phyloP scores from a whole-genome alignment of 495 filamentous ascomycete genomes.

The Extremus antarcticus region DNA sequence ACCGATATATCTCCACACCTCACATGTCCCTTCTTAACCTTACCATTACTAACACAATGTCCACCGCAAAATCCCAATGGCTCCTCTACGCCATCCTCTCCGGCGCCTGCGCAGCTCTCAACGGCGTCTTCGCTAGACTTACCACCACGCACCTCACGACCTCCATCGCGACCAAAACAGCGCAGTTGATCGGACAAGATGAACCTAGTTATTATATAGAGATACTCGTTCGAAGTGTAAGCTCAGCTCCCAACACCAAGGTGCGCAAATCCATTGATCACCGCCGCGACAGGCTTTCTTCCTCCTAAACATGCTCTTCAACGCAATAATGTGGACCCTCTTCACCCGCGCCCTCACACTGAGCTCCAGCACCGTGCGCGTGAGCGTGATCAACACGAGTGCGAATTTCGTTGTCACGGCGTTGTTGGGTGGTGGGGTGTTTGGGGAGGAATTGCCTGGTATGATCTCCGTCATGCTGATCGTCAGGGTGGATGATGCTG shows the following conservation, averaged over 20 bases:
- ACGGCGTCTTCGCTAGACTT: constrained; percentile 92
- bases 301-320: constrained; percentile 76
- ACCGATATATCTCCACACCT: neutral
- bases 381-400: constrained; percentile 85
- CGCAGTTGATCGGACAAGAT: constrained; percentile 48
- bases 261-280: too few relatives aligned
- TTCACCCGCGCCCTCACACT: constrained; percentile 75
- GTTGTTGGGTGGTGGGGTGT: constrained; percentile 65
- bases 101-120: constrained; percentile 83
- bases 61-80: constrained; percentile 40
- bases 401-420: constrained; percentile 89
- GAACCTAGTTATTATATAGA: constrained; percentile 47
- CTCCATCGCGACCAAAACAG: constrained; percentile 52
- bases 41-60: neutral
- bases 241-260: too few relatives aligned
- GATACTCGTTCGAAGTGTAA: constrained; percentile 55
- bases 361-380: constrained; percentile 75
- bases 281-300: constrained; percentile 84
- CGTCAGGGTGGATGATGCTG: neutral
- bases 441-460: constrained; percentile 56
- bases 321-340: constrained; percentile 89
- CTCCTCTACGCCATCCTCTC: constrained; percentile 71
- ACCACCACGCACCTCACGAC: constrained; percentile 79
- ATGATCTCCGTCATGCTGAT: neutral
- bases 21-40: neutral